These are phyloP conservation scores for Akanthomyces uredinophilus DNA, from an alignment of 2,329 filamentous ascomycete genomes.

Conservation along the genomic window DNA sequence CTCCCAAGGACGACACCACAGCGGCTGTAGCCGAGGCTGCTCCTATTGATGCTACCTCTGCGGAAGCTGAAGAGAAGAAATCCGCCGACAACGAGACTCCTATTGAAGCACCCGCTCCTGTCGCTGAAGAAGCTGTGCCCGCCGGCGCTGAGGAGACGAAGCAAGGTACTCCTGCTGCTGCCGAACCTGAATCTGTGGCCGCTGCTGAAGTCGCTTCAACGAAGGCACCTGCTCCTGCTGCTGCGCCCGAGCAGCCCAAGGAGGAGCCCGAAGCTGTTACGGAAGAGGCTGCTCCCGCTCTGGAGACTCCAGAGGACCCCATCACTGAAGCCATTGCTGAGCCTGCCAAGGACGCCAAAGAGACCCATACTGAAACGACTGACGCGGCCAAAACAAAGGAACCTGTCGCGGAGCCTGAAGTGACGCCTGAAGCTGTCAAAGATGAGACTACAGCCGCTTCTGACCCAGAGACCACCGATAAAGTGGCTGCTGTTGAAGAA, in stretches of 20 bases:
- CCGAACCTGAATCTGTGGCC: slow-evolving; percentile 3
- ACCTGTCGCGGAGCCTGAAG: slow-evolving; percentile 13
- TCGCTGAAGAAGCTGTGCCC: not conserved
- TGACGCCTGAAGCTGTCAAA: slow-evolving; percentile 9
- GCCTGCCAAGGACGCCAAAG: slow-evolving; percentile 17
- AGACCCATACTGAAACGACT: slow-evolving; percentile 4
- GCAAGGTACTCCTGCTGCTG: slow-evolving; percentile 14
- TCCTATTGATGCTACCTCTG: not conserved
- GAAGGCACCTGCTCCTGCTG: slow-evolving; percentile 17
- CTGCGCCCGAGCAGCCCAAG: slow-evolving; percentile 16
- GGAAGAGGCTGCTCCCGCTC: slow-evolving; percentile 10
- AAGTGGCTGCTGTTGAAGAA: not conserved
- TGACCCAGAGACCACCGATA: not conserved
- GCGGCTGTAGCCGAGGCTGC: not conserved
- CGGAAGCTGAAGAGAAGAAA: not conserved
- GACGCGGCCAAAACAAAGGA: not conserved
- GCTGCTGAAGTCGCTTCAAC: not conserved
- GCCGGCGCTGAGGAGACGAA: slow-evolving; percentile 10
- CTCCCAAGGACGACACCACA: not conserved
- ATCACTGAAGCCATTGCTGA: slow-evolving; percentile 15
- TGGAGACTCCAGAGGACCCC: slow-evolving; percentile 3
- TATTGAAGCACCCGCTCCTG: not conserved
- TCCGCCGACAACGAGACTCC: not conserved
- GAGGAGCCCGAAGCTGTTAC: not conserved
- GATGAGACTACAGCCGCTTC: slow-evolving; percentile 17